Base-by-base conservation (phyloP, 352 stramenopile species). In the Globisporangium splendens region DNA sequence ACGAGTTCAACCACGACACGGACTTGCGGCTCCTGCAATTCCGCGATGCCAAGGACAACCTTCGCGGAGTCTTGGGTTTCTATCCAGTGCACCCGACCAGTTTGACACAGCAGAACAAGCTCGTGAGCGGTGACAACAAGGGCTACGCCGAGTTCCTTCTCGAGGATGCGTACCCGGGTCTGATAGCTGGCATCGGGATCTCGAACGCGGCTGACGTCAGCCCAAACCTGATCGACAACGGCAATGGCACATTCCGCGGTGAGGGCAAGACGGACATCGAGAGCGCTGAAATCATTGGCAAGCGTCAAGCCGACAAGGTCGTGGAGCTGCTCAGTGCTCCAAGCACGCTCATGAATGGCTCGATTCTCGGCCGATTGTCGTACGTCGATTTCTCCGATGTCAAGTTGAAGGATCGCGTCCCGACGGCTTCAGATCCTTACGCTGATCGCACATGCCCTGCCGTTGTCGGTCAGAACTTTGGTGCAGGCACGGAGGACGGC, bases 101-200 rank as follows among this genome's bases (percentile, higher is more conserved):
- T 67, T 73, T 95, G 63, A 88, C 75, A 17, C 66, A 73, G 24
- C 73, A 69, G 31, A 94, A 95, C 64, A 53, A 64, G 11, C 62
- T 95, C 7, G 70, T 93, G 46, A 88, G 70, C 47, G 79, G 79
- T 35, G 84, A 94, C 69, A 95, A 95, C 66, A 89, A 92, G 56
- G 72, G 69, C 1, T 77, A 78, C 49, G 72, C 72, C 13, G 69
- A 76, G 60, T 80, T 75, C 41, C 31, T 75, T 7, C 24, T 77
- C 8, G 71, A 80, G 33, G 56, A 72, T 17, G 58, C 73, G 41
- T 47, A 68, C 33, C 24, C 57, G 13, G 52, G 62, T 38, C 60
- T 72, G 17, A 52, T 72, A 8, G 68, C 64, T 15, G 67, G 39
- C 6, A 68, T 79, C 35, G 70, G 70, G 14, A 76, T 77, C 50